These are phyloP conservation scores for Camillea tinctor DNA, from an alignment of 2,329 filamentous ascomycete genomes.

Conservation along the genomic window DNA sequence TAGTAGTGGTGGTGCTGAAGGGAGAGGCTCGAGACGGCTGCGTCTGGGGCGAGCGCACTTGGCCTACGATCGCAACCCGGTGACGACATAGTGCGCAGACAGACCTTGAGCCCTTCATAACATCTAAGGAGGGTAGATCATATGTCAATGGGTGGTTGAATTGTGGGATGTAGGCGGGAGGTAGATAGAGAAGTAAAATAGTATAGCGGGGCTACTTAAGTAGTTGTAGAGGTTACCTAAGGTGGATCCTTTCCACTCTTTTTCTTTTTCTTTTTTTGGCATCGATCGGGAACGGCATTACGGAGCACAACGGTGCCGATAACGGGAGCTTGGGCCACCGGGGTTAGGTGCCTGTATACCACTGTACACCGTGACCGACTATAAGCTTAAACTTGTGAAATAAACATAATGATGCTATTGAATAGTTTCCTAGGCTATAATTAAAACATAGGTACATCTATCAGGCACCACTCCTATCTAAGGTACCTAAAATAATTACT, in stretches of 20 bases:
- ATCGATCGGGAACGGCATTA: not conserved
- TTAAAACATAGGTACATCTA: too few relatives aligned
- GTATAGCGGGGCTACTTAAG: too few relatives aligned
- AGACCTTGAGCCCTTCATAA: slow-evolving; percentile 29
- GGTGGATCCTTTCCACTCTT: too few relatives aligned
- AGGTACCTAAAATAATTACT: too few relatives aligned
- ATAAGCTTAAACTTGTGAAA: too few relatives aligned
- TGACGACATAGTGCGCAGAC: slow-evolving; percentile 33
- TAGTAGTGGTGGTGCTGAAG: slow-evolving; percentile 19
- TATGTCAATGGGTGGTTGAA: too few relatives aligned
- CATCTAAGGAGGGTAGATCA: slow-evolving; percentile 9
- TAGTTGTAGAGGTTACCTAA: too few relatives aligned
- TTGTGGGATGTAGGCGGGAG: not conserved
- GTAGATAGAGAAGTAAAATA: not conserved
- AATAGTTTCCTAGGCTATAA: too few relatives aligned
- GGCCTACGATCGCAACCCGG: slow-evolving; percentile 21
- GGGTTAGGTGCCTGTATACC: not conserved
- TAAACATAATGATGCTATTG: too few relatives aligned
- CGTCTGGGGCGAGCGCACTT: slow-evolving; percentile 18
- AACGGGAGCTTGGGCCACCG: not conserved
- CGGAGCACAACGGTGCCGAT: not conserved
- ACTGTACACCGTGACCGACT: too few relatives aligned
- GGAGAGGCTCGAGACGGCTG: slow-evolving; percentile 13
- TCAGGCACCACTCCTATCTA: too few relatives aligned
- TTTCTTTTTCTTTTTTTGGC: too few relatives aligned